Evolutionary conservation across 495 filamentous ascomycete species (phyloP).

Genomic region (Evernia prunastri): DNA sequence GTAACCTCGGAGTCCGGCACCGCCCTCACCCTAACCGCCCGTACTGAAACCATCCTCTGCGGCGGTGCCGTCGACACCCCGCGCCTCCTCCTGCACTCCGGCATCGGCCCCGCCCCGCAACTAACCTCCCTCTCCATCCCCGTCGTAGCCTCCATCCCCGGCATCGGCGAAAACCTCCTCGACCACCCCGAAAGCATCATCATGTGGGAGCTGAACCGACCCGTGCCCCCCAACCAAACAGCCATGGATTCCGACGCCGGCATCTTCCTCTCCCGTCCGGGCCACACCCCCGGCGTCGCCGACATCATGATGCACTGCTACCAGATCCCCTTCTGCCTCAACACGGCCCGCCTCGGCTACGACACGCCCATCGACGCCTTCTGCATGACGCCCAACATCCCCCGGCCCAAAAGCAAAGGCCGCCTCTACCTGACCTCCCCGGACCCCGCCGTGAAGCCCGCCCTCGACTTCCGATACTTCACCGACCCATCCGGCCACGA

Average conservation of each 20-base stretch:
- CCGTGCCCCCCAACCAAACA: constrained; percentile 68
- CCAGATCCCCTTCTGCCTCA: constrained; percentile 75
- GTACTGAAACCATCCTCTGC: constrained; percentile 67
- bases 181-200: constrained; percentile 76
- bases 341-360: constrained; percentile 67
- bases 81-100: constrained; percentile 66
- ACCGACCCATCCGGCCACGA: constrained; percentile 80
- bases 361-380: constrained; percentile 68
- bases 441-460: constrained; percentile 67
- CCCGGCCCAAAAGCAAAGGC: constrained; percentile 68
- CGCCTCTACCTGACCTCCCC: constrained; percentile 63
- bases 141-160: constrained; percentile 63
- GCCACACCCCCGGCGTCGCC: constrained; percentile 59
- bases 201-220: constrained; percentile 75
- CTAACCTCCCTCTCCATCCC: constrained; percentile 59
- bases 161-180: constrained; percentile 72
- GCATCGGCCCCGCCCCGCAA: constrained; percentile 63
- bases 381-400: constrained; percentile 90
- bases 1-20: constrained; percentile 60
- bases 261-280: constrained; percentile 69
- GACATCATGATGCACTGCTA: constrained; percentile 93
- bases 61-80: constrained; percentile 75
- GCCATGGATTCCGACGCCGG: constrained; percentile 83
- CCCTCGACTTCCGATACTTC: constrained; percentile 84
- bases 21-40: constrained; percentile 52